Evolutionary conservation across 2,329 filamentous ascomycete species (phyloP).

Genomic region (Fusarium pilosicola): DNA sequence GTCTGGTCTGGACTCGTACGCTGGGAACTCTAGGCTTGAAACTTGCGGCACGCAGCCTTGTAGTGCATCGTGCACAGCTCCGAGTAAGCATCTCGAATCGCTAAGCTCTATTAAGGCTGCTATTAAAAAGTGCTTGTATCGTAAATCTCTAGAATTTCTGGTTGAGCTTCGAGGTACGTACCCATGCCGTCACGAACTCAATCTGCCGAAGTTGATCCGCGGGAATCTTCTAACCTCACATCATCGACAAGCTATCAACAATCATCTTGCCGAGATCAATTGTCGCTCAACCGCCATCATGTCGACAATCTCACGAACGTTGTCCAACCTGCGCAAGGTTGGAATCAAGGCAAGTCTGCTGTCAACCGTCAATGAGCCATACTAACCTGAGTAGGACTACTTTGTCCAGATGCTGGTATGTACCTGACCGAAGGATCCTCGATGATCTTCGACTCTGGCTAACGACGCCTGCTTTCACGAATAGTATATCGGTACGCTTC

Average conservation of each 20-base stretch:
- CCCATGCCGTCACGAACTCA: constrained; percentile 29
- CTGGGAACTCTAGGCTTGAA: constrained; percentile 41
- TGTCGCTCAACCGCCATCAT: constrained; percentile 64
- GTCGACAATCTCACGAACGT: constrained; percentile 89
- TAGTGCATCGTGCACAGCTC: constrained; percentile 48
- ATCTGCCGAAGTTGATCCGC: constrained; percentile 48
- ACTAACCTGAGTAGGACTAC: constrained; percentile 72
- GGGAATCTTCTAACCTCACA: constrained; percentile 38
- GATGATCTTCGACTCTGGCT: constrained; percentile 35
- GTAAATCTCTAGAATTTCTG: constrained; percentile 32
- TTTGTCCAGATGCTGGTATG: constrained; percentile 92
- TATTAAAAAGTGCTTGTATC: constrained; percentile 20
- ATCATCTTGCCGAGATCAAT: constrained; percentile 39
- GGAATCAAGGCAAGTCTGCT: constrained; percentile 78
- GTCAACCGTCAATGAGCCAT: background rate
- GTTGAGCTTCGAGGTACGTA: constrained; percentile 31
- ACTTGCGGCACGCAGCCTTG: constrained; percentile 39
- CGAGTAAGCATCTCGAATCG: constrained; percentile 48
- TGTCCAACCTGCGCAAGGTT: constrained; percentile 86
- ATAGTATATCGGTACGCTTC: constrained; percentile 66
- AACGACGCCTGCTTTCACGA: constrained; percentile 31
- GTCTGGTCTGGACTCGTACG: constrained; percentile 52
- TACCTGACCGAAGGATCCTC: constrained; percentile 44
- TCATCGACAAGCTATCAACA: constrained; percentile 27
- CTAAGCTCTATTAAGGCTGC: constrained; percentile 1